Evolutionary conservation across 2,329 filamentous ascomycete species (phyloP).

Genomic region (Aspergillus sp.): DNA sequence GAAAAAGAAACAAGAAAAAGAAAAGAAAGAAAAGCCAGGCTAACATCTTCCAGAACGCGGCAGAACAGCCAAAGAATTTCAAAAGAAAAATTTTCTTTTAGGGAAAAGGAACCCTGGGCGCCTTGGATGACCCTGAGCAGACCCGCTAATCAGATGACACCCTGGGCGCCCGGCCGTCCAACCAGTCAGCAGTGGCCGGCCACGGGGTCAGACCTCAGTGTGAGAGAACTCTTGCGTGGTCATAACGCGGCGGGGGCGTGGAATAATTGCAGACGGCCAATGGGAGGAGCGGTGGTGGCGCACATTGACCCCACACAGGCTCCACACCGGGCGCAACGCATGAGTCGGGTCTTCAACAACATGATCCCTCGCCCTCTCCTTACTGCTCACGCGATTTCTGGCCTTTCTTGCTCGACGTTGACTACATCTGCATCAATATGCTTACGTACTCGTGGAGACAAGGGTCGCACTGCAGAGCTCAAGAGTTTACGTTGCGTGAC

Average conservation of each 20-base stretch:
- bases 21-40: conserved; percentile 3
- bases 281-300: conserved; percentile 2
- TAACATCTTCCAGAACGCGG: conserved; percentile 15
- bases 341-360: conserved; percentile 3
- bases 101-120: conserved; percentile 5
- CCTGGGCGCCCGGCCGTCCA: conserved; percentile 11
- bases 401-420: background rate
- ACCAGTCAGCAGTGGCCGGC: conserved; percentile 11
- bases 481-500: background rate
- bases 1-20: conserved; percentile 5
- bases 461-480: conserved; percentile 4
- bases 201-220: background rate
- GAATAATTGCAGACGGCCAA: background rate
- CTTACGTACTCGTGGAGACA: conserved; percentile 10
- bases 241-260: conserved; percentile 4
- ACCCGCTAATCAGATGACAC: conserved; percentile 16
- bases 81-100: conserved; percentile 10
- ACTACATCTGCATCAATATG: conserved; percentile 4
- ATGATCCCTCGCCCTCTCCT: conserved; percentile 10
- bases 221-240: conserved; percentile 14
- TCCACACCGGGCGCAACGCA: background rate
- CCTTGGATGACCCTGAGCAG: conserved; percentile 9
- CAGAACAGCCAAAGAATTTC: conserved; percentile 24
- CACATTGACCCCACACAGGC: conserved; percentile 2
- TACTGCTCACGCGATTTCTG: conserved; percentile 12